Conservation (phyloP, 176 grass and related monocot genomes). For the Metroxylon sagu region DNA sequence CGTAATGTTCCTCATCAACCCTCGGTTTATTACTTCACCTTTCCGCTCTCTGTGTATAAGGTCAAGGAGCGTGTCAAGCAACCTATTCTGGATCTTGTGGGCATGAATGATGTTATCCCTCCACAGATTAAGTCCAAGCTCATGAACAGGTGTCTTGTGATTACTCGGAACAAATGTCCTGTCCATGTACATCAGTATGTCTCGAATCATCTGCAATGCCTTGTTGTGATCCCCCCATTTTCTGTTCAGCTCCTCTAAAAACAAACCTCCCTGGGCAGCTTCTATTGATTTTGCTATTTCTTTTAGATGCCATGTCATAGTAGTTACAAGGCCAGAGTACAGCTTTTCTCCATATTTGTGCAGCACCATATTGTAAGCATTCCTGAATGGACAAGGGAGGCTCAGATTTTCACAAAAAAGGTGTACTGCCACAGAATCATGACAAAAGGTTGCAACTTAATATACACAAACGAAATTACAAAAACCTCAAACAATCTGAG, state of each 20-base stretch:
- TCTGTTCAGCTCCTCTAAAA: conserved; percentile 66
- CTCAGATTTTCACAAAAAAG: not conserved
- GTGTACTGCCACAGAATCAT: not conserved
- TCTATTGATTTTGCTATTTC: conserved; percentile 74
- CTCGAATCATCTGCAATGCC: conserved; percentile 80
- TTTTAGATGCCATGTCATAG: conserved; percentile 74
- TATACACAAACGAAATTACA: too few species aligned
- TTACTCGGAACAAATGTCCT: conserved; percentile 48
- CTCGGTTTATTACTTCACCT: conserved; percentile 84
- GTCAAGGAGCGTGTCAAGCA: conserved; percentile 74
- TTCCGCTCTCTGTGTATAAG: conserved; percentile 68
- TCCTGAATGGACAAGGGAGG: conserved; percentile 37
- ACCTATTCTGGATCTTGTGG: conserved; percentile 50
- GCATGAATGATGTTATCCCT: conserved; percentile 81
- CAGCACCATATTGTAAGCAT: conserved; percentile 96
- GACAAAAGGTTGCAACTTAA: too few species aligned
- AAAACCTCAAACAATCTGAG: too few species aligned
- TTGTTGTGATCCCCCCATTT: conserved; percentile 98
- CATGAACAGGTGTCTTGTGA: conserved; percentile 77
- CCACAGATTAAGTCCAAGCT: conserved; percentile 87
- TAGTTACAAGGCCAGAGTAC: conserved; percentile 53
- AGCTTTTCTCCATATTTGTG: conserved; percentile 92
- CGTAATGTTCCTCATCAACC: conserved; percentile 75
- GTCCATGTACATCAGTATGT: conserved; percentile 98
- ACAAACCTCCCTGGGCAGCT: conserved; percentile 66